Evolutionary conservation across 805 yeast species (phyloP).

Genomic region (Limtongia smithiae): DNA sequence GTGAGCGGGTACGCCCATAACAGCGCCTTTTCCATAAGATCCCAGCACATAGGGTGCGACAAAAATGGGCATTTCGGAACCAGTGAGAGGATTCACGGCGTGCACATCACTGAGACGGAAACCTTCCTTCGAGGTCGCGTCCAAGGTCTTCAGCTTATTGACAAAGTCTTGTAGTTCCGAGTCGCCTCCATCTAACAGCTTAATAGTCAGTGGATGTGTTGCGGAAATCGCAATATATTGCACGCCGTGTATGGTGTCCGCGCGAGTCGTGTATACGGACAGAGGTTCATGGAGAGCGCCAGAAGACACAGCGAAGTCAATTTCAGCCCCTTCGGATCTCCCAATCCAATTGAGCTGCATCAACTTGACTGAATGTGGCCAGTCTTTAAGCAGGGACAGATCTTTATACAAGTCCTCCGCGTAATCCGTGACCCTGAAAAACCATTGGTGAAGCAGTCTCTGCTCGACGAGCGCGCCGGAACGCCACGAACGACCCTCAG

Average conservation of each 20-base stretch:
- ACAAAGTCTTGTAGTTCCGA: slow-evolving; percentile 48
- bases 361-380: slow-evolving; percentile 86
- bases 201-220: slow-evolving; percentile 58
- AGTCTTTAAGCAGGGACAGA: slow-evolving; percentile 54
- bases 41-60: slow-evolving; percentile 88
- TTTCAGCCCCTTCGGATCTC: slow-evolving; percentile 71
- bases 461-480: slow-evolving; percentile 94
- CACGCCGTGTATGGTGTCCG: slow-evolving; percentile 80
- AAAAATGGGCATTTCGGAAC: slow-evolving; percentile 60
- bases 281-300: slow-evolving; percentile 34
- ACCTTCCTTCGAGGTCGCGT: slow-evolving; percentile 57
- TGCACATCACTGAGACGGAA: slow-evolving; percentile 47
- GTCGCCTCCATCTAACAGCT: slow-evolving; percentile 40
- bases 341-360: slow-evolving; percentile 98
- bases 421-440: slow-evolving; percentile 79
- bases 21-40: slow-evolving; percentile 86
- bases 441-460: slow-evolving; percentile 82
- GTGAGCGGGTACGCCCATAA: slow-evolving; percentile 97
- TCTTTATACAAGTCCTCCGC: slow-evolving; percentile 68
- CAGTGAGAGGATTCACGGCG: slow-evolving; percentile 54
- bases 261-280: slow-evolving; percentile 76
- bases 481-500: slow-evolving; percentile 90
- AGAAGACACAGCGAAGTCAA: slow-evolving; percentile 44
- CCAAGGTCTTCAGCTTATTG: slow-evolving; percentile 35
- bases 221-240: slow-evolving; percentile 77